A percentile compares a stretch with the other conserved stretches of the same genome.
Evolutionary conservation across 31 red algal species (phyloP).

Genomic region (Odonthalia washingtoniensis): DNA sequence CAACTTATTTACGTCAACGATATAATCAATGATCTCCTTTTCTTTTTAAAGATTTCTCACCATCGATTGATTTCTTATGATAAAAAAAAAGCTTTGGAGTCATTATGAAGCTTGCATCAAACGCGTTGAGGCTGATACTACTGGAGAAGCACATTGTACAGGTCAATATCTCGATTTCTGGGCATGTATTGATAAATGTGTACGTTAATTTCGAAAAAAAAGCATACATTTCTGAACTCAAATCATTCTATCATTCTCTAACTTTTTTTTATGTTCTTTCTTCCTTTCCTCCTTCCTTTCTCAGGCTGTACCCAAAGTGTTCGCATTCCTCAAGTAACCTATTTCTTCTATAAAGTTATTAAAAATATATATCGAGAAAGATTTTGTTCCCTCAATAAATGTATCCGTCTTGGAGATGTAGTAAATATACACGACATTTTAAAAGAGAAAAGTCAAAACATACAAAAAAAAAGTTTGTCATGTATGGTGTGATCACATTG

Average conservation of each 20-base stretch:
- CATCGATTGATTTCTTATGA: neutral
- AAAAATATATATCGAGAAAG: too few relatives aligned
- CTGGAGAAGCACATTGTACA: slow-evolving; percentile 98
- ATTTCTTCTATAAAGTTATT: too few relatives aligned
- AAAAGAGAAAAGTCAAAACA: too few relatives aligned
- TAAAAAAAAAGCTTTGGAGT: slow-evolving; percentile 54
- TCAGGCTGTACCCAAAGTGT: slow-evolving; percentile 71
- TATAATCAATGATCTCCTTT: neutral
- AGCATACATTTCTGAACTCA: neutral
- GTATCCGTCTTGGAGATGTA: neutral
- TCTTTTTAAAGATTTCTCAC: neutral
- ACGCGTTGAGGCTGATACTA: slow-evolving; percentile 84
- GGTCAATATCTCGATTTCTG: slow-evolving; percentile 99
- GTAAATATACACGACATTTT: too few relatives aligned
- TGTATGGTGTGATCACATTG: too few relatives aligned
- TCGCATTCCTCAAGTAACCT: slow-evolving; percentile 64
- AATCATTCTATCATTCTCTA: neutral
- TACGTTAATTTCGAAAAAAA: slow-evolving; percentile 56
- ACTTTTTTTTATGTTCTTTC: slow-evolving; percentile 4
- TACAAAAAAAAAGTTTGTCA: too few relatives aligned
- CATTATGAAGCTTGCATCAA: slow-evolving; percentile 95
- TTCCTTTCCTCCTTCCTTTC: neutral
- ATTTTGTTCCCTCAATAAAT: too few relatives aligned
- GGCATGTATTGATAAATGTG: slow-evolving; percentile 94
- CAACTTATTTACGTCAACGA: neutral